These are phyloP conservation scores for Cenchrus fungigraminus DNA, from an alignment of 176 grass and related monocot genomes.

Conservation along the genomic window DNA sequence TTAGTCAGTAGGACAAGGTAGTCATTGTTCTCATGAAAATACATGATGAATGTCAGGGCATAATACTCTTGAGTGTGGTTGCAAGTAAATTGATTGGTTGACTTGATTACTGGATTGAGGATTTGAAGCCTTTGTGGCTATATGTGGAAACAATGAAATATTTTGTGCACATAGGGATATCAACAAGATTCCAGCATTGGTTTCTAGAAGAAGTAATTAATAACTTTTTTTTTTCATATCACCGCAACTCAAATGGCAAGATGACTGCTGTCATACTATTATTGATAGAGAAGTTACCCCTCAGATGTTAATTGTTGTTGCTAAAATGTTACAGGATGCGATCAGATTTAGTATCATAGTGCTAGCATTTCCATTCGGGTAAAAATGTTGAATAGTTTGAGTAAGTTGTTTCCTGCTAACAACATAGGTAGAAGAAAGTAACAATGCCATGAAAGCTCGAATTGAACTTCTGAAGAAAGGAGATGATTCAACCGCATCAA, in stretches of 20 bases:
- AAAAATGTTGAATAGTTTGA: not conserved
- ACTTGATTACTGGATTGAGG: too few relatives aligned
- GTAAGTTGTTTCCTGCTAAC: constrained; percentile 6
- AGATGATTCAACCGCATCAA: constrained; percentile 20
- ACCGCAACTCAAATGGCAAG: not conserved
- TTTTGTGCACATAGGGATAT: too few relatives aligned
- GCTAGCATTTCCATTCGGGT: not conserved
- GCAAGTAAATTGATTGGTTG: too few relatives aligned
- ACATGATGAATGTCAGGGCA: too few relatives aligned
- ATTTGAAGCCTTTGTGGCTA: too few relatives aligned
- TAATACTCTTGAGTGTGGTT: too few relatives aligned
- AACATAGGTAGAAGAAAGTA: constrained; percentile 57
- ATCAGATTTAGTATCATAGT: constrained; percentile 11
- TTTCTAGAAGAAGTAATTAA: not conserved
- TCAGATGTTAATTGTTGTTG: constrained; percentile 4
- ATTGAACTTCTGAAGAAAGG: constrained; percentile 53
- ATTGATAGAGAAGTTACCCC: not conserved
- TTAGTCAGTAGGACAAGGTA: too few relatives aligned
- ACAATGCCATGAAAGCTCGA: constrained; percentile 47
- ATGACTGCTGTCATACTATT: not conserved
- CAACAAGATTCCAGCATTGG: not conserved
- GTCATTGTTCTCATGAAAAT: too few relatives aligned
- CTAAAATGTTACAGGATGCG: not conserved
- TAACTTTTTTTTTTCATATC: not conserved
- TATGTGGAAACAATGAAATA: too few relatives aligned